Percentiles rank a stretch among this genome's conserved stretches.
These are phyloP conservation scores for Plectosphaerella cucumerina DNA, from an alignment of 2,329 filamentous ascomycete species.

Conservation along the genomic window DNA sequence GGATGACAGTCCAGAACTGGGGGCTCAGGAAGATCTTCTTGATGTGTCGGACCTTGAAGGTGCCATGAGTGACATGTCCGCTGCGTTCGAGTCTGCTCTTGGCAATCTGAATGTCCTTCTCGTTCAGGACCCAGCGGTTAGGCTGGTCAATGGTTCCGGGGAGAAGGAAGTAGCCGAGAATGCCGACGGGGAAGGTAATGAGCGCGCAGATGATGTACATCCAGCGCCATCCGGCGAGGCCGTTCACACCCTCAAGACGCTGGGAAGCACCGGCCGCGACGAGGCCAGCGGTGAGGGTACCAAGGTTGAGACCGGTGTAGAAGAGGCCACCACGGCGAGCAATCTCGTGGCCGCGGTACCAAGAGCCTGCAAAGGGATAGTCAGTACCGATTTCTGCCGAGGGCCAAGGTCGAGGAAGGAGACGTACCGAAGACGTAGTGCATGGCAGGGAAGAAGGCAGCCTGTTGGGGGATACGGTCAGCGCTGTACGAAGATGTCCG, in stretches of 20 bases:
- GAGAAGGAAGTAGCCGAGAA: constrained; percentile 45
- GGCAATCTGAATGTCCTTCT: constrained; percentile 40
- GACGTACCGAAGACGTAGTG: constrained; percentile 29
- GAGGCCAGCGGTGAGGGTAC: constrained; percentile 46
- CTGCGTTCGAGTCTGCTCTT: constrained; percentile 37
- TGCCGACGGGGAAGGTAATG: constrained; percentile 50
- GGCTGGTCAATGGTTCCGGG: constrained; percentile 44
- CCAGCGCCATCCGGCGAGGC: constrained; percentile 47
- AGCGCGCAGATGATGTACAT: constrained; percentile 51
- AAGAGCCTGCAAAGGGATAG: constrained; percentile 29
- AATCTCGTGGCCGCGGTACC: constrained; percentile 45
- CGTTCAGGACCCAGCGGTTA: constrained; percentile 36
- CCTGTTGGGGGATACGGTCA: constrained; percentile 6
- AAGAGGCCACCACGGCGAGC: constrained; percentile 43
- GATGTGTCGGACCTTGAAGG: constrained; percentile 25
- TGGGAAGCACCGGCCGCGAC: constrained; percentile 38
- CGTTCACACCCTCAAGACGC: constrained; percentile 36
- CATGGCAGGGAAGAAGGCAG: constrained; percentile 33
- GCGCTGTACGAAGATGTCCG: neutral
- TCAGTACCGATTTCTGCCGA: neutral
- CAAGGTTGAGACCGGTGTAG: constrained; percentile 46
- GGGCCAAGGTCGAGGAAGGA: no score
- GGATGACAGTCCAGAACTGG: constrained; percentile 46
- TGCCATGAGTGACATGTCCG: constrained; percentile 35
- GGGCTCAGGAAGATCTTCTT: constrained; percentile 32